phyloP scores from a whole-genome alignment of 2,329 filamentous ascomycete species.

The Alternaria alternata region DNA sequence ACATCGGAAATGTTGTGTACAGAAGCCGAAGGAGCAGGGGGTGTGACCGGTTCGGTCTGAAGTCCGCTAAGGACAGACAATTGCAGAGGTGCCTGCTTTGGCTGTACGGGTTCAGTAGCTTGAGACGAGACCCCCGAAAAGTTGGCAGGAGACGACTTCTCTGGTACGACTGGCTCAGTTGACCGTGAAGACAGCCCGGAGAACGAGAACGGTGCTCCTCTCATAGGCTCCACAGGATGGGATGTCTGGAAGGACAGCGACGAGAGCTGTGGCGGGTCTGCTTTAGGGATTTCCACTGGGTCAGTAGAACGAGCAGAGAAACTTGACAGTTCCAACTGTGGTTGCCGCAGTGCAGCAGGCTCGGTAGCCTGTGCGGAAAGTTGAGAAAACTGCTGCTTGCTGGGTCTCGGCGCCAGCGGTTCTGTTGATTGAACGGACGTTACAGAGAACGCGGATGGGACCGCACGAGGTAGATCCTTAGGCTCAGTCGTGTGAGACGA shows the following conservation, averaged over 20 bases:
- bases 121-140: slow-evolving; percentile 34
- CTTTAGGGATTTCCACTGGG: slow-evolving; percentile 24
- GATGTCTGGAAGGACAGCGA: slow-evolving; percentile 34
- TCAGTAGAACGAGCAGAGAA: slow-evolving; percentile 37
- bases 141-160: slow-evolving; percentile 20
- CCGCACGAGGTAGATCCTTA: slow-evolving; percentile 22
- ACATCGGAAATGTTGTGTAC: slow-evolving; percentile 38
- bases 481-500: slow-evolving; percentile 41
- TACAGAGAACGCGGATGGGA: slow-evolving; percentile 31
- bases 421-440: slow-evolving; percentile 33
- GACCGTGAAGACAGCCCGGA: slow-evolving; percentile 27
- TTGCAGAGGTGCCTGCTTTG: slow-evolving; percentile 25
- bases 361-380: slow-evolving; percentile 29
- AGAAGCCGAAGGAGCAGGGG: slow-evolving; percentile 11
- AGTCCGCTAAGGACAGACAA: slow-evolving; percentile 37
- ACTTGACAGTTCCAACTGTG: slow-evolving; percentile 31
- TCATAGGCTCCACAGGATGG: slow-evolving; percentile 30
- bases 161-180: slow-evolving; percentile 30
- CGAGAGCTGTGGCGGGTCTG: slow-evolving; percentile 25
- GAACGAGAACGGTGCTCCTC: slow-evolving; percentile 22
- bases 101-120: slow-evolving; percentile 37
- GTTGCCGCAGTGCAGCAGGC: slow-evolving; percentile 22
- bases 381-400: slow-evolving; percentile 21
- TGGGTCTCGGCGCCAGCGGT: slow-evolving; percentile 14
- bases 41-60: slow-evolving; percentile 41